These are phyloP conservation scores for Boletus rubropictus DNA, from an alignment of 768 basidiomycete species.

Conservation along the genomic window DNA sequence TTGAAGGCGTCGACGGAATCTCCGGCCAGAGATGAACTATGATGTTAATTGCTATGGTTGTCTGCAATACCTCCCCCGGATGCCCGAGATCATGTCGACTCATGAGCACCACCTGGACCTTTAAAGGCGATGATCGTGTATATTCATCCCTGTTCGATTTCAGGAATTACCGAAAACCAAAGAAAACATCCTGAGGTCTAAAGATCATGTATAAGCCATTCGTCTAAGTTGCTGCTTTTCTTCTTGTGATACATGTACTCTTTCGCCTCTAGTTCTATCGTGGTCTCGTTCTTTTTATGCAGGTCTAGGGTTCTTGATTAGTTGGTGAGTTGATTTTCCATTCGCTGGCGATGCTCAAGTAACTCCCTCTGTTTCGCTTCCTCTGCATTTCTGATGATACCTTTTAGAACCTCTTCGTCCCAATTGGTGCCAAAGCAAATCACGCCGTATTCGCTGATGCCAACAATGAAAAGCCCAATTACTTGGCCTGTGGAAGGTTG, in stretches of 20 bases:
- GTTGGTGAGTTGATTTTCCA: constrained; percentile 12
- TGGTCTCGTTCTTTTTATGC: neutral
- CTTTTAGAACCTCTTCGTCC: constrained; percentile 41
- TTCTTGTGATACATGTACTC: neutral
- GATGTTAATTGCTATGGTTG: constrained; percentile 4
- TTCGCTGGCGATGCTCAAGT: constrained; percentile 17
- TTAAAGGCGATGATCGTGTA: neutral
- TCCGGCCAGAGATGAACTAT: constrained; percentile 30
- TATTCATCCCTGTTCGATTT: neutral
- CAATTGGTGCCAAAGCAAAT: constrained; percentile 51
- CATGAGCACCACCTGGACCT: neutral
- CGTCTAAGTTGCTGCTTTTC: neutral
- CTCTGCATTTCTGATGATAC: constrained; percentile 33
- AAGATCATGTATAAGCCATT: neutral
- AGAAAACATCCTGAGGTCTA: neutral
- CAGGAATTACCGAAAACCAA: neutral
- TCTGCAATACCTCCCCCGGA: neutral
- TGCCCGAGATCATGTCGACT: neutral
- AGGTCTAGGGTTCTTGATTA: constrained; percentile 5
- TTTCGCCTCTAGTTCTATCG: neutral
- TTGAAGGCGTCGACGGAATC: constrained; percentile 34
- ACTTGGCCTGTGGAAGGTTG: constrained; percentile 51
- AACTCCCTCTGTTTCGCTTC: constrained; percentile 29
- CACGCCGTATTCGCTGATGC: constrained; percentile 57
- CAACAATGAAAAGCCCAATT: constrained; percentile 66